Percentiles rank a stretch among this genome's conserved stretches.
These are phyloP conservation scores for Vitis hybrid DNA, from an alignment of 177 flowering plant genomes.

Conservation along the genomic window DNA sequence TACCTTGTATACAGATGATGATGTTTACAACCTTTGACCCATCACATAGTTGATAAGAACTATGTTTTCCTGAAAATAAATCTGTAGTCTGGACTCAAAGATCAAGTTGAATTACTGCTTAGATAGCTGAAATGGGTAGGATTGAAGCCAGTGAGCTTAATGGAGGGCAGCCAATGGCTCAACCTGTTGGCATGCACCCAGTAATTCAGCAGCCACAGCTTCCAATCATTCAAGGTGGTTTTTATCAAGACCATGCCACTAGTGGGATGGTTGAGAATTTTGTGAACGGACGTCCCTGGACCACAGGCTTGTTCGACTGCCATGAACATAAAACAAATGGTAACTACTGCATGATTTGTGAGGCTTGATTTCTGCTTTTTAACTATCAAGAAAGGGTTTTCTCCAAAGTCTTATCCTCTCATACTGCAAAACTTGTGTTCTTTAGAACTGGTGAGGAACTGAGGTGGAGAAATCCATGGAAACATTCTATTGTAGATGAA, in stretches of 20 bases:
- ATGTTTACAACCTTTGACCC: neutral
- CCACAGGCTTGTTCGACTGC: slow-evolving; percentile 33
- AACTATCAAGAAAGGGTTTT: neutral
- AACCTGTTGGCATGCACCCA: neutral
- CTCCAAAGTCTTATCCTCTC: too few relatives aligned
- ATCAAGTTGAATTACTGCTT: neutral
- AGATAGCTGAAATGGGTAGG: neutral
- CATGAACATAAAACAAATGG: slow-evolving; percentile 27
- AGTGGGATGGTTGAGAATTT: neutral
- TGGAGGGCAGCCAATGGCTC: neutral
- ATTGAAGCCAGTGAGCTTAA: neutral
- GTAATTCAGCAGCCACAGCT: neutral
- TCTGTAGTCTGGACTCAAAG: neutral
- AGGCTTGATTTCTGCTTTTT: neutral
- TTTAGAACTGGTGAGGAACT: neutral
- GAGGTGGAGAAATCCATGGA: too few relatives aligned
- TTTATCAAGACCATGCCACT: neutral
- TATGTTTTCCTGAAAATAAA: neutral
- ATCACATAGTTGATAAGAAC: neutral
- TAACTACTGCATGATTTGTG: neutral
- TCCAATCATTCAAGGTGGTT: neutral
- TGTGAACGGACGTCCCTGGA: slow-evolving; percentile 27
- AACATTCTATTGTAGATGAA: too few relatives aligned
- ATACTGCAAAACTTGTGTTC: neutral
- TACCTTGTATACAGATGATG: neutral